Evolutionary conservation across 73 alveolate genomes (phyloP).

Genomic region (Paramecium caudatum): DNA sequence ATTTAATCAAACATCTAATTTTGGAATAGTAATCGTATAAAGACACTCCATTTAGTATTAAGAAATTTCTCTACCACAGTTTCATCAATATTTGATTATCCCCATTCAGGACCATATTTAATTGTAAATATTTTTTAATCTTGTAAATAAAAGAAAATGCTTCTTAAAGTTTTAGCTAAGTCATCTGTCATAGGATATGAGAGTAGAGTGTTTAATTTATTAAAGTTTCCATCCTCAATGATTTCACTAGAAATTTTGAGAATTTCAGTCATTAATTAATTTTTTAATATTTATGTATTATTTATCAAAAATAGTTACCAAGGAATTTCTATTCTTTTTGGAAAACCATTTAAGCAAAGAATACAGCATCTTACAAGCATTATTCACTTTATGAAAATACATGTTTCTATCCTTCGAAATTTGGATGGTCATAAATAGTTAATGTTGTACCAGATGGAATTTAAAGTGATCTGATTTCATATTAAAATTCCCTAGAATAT

Average conservation of each 20-base stretch:
- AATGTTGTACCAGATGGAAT: constrained; percentile 61
- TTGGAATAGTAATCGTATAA: constrained; percentile 9
- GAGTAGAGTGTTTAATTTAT: constrained; percentile 20
- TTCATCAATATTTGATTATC: not conserved
- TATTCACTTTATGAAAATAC: constrained; percentile 57
- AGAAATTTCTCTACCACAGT: constrained; percentile 20
- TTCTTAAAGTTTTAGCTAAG: constrained; percentile 38
- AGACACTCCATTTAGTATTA: constrained; percentile 59
- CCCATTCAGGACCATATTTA: constrained; percentile 56
- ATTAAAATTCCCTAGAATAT: constrained; percentile 28
- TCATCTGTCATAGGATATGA: constrained; percentile 17
- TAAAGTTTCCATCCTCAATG: constrained; percentile 50
- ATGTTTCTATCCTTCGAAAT: constrained; percentile 55
- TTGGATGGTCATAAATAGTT: constrained; percentile 57
- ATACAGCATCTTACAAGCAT: constrained; percentile 48
- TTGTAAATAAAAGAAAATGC: constrained; percentile 29
- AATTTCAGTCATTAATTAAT: constrained; percentile 16
- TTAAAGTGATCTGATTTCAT: constrained; percentile 51
- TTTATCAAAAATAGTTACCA: constrained; percentile 54
- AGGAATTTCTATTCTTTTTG: constrained; percentile 14
- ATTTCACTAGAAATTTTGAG: constrained; percentile 50
- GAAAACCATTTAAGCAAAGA: constrained; percentile 43
- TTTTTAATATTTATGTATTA: not conserved
- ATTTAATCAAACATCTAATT: not conserved
- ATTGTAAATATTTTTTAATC: not conserved